phyloP scores from a whole-genome alignment of 2,329 filamentous ascomycete species.

The Thelonectria blattea region DNA sequence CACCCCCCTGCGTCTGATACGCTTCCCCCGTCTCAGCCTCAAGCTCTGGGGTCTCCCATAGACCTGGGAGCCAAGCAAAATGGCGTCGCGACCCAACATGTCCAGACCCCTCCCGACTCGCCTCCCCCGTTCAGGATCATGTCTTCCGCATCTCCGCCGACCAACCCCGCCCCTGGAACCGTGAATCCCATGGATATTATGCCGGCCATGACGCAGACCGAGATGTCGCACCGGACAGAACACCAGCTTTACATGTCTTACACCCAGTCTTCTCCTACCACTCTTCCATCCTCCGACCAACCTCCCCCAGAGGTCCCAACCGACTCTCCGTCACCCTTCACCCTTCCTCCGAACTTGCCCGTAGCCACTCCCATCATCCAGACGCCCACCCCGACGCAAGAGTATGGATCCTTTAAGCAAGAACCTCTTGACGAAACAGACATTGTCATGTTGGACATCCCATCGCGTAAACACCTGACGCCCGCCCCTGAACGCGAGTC shows the following conservation, averaged over 20 bases:
- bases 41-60: constrained; percentile 34
- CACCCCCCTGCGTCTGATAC: constrained; percentile 26
- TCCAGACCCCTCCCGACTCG: constrained; percentile 37
- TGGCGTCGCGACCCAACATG: constrained; percentile 18
- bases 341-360: constrained; percentile 31
- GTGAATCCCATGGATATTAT: constrained; percentile 62
- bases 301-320: constrained; percentile 24
- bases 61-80: constrained; percentile 20
- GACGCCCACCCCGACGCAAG: constrained; percentile 37
- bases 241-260: constrained; percentile 43
- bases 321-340: constrained; percentile 38
- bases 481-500: constrained; percentile 32
- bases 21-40: constrained; percentile 23
- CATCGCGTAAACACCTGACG: constrained; percentile 35
- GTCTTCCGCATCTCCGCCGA: constrained; percentile 40
- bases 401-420: constrained; percentile 25
- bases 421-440: constrained; percentile 31
- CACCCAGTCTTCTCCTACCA: constrained; percentile 34
- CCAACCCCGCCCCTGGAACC: constrained; percentile 51
- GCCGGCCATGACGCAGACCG: constrained; percentile 49
- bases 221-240: constrained; percentile 47
- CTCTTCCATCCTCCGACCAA: constrained; percentile 21
- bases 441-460: constrained; percentile 35
- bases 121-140: constrained; percentile 35
- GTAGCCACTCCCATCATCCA: constrained; percentile 37